A percentile compares a stretch with the other conserved stretches of the same genome.
Evolutionary conservation across 768 basidiomycete genomes (phyloP).

Genomic region (Pisolithus marmoratus): DNA sequence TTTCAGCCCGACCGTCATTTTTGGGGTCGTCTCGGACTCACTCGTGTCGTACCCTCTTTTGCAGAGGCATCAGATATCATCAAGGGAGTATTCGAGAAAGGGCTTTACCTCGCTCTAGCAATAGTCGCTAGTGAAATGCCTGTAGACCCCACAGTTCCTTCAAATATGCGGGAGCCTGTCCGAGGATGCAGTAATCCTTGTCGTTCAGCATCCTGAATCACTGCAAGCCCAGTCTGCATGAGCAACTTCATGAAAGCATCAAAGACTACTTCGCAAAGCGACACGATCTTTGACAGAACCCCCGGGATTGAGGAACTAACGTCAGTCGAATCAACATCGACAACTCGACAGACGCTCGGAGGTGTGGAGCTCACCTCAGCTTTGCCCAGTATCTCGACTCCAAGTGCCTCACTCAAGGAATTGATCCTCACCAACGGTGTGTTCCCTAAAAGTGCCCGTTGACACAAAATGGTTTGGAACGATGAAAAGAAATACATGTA

Average conservation of each 20-base stretch:
- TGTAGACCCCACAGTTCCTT: slow-evolving; percentile 94
- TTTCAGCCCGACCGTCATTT: not conserved
- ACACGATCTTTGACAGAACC: slow-evolving; percentile 98
- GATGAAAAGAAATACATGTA: slow-evolving; percentile 28
- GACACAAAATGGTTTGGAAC: not conserved
- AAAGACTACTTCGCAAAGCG: slow-evolving; percentile 69
- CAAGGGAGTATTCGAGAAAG: not conserved
- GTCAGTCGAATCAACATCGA: not conserved
- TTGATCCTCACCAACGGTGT: slow-evolving; percentile 91
- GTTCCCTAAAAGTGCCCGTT: slow-evolving; percentile 56
- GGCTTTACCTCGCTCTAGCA: slow-evolving; percentile 69
- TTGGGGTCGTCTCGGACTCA: slow-evolving; percentile 26
- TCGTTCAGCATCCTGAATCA: slow-evolving; percentile 91
- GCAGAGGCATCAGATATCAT: not conserved
- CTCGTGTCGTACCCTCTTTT: slow-evolving; percentile 86
- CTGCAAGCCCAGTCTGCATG: slow-evolving; percentile 34
- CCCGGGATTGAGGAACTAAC: slow-evolving; percentile 90
- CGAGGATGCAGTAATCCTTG: slow-evolving; percentile 77
- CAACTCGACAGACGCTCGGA: not conserved
- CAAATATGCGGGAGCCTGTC: slow-evolving; percentile 90
- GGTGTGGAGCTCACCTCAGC: slow-evolving; percentile 59
- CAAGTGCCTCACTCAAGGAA: slow-evolving; percentile 84
- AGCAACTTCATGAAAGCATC: not conserved
- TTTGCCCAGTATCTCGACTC: slow-evolving; percentile 93
- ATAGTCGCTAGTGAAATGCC: slow-evolving; percentile 96